These are phyloP conservation scores for Termitomyces sp. DNA, from an alignment of 768 basidiomycete species.

Conservation along the genomic window DNA sequence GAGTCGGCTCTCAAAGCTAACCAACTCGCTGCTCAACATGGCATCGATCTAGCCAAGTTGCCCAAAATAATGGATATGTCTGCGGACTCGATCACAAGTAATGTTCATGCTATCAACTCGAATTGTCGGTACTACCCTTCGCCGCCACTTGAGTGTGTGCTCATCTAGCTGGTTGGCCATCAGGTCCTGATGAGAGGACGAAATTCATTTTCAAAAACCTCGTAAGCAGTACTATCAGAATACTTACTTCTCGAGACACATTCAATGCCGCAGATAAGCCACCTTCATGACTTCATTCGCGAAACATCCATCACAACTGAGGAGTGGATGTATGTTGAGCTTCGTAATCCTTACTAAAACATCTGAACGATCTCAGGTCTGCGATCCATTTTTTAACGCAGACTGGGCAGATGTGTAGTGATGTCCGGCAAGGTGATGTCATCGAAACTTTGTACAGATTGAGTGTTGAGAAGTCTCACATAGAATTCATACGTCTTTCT, in stretches of 20 bases:
- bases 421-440: slow-evolving; percentile 48
- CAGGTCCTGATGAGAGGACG: slow-evolving; percentile 33
- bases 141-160: background rate
- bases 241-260: background rate
- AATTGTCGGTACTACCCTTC: background rate
- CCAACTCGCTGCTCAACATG: slow-evolving; percentile 25
- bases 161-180: background rate
- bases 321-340: slow-evolving; percentile 69
- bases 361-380: slow-evolving; percentile 23
- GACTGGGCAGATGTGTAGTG: slow-evolving; percentile 67
- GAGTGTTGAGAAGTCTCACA: slow-evolving; percentile 11
- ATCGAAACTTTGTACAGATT: background rate
- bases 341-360: background rate
- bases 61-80: slow-evolving; percentile 35
- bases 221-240: slow-evolving; percentile 20
- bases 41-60: slow-evolving; percentile 34
- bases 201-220: slow-evolving; percentile 39
- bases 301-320: slow-evolving; percentile 76
- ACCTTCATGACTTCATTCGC: slow-evolving; percentile 68
- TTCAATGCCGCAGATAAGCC: slow-evolving; percentile 39
- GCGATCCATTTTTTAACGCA: slow-evolving; percentile 75
- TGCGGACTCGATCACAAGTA: slow-evolving; percentile 33
- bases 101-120: slow-evolving; percentile 16
- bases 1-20: slow-evolving; percentile 23
- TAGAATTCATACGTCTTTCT: slow-evolving; percentile 83